phyloP scores from a whole-genome alignment of 2,329 filamentous ascomycete species.

The Alternaria ventricosa region DNA sequence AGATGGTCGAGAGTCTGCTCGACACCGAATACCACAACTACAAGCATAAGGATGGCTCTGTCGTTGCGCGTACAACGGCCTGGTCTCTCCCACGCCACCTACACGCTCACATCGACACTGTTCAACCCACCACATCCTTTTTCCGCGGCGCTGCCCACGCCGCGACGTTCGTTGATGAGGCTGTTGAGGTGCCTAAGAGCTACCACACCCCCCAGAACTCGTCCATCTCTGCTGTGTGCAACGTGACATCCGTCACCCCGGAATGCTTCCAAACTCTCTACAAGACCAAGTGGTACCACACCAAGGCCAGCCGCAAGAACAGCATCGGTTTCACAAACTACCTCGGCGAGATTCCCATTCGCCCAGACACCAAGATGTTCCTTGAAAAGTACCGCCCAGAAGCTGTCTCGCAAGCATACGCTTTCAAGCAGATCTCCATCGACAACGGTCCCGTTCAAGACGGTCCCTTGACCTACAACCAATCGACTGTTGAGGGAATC shows the following conservation, averaged over 20 bases:
- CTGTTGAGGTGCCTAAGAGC: constrained; percentile 30
- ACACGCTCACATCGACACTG: constrained; percentile 64
- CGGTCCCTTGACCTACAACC: constrained; percentile 44
- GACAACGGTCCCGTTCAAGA: constrained; percentile 62
- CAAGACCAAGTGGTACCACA: constrained; percentile 60
- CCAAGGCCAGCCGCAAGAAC: constrained; percentile 53
- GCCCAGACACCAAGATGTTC: constrained; percentile 64
- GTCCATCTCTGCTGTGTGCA: constrained; percentile 54
- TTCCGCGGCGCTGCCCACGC: constrained; percentile 40
- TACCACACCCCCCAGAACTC: constrained; percentile 39
- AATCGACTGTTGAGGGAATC: constrained; percentile 38
- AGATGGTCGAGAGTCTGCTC: constrained; percentile 60
- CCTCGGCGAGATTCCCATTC: constrained; percentile 58
- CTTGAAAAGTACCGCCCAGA: constrained; percentile 62
- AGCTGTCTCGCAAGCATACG: constrained; percentile 53
- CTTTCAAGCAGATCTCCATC: constrained; percentile 65
- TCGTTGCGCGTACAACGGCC: constrained; percentile 59
- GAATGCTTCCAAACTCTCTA: constrained; percentile 63
- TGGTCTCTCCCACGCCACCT: constrained; percentile 66
- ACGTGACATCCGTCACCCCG: constrained; percentile 59
- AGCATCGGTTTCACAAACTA: constrained; percentile 58
- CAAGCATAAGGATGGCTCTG: constrained; percentile 60
- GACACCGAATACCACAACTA: constrained; percentile 59
- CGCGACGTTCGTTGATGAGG: constrained; percentile 33
- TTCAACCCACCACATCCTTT: constrained; percentile 68